Conservation (phyloP, 169 alveolate species). For the Babesia bovis region DNA sequence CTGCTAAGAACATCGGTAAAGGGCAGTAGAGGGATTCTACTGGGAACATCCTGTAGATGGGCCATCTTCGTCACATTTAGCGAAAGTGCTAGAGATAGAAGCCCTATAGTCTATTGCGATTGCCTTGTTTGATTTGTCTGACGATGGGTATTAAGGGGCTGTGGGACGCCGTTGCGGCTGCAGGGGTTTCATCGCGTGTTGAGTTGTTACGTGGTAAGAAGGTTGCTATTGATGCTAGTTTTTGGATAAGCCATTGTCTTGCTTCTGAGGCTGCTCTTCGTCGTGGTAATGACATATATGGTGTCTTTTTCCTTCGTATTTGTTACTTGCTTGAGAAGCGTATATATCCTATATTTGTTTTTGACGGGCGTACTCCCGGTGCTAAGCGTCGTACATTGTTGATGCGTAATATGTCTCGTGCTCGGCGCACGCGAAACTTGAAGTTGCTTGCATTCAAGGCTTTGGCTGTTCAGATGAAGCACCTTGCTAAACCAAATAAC, state of each 20-base stretch:
- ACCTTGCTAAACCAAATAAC: constrained; percentile 14
- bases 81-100: too few species aligned
- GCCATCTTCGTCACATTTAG: too few species aligned
- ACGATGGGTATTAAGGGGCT: constrained; percentile 61
- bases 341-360: constrained; percentile 87
- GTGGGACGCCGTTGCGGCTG: constrained; percentile 69
- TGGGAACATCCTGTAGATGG: too few species aligned
- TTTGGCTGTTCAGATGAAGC: constrained; percentile 57
- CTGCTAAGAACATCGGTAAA: constrained; percentile 71
- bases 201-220: constrained; percentile 55
- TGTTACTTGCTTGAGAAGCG: constrained; percentile 87
- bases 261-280: constrained; percentile 59
- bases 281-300: constrained; percentile 52
- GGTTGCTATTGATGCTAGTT: constrained; percentile 64
- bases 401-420: constrained; percentile 72
- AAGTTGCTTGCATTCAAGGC: constrained; percentile 57
- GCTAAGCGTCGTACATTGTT: constrained; percentile 82
- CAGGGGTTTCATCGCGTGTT: constrained; percentile 54
- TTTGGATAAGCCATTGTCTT: constrained; percentile 62
- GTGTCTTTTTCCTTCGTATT: constrained; percentile 83
- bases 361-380: constrained; percentile 90
- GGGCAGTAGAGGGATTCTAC: constrained; percentile 15
- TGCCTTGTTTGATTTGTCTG: background rate
- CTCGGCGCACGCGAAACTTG: constrained; percentile 35
- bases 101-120: too few species aligned